phyloP scores from a whole-genome alignment of 192 early-diverging fungal genomes.

The Linnemannia schmuckeri region DNA sequence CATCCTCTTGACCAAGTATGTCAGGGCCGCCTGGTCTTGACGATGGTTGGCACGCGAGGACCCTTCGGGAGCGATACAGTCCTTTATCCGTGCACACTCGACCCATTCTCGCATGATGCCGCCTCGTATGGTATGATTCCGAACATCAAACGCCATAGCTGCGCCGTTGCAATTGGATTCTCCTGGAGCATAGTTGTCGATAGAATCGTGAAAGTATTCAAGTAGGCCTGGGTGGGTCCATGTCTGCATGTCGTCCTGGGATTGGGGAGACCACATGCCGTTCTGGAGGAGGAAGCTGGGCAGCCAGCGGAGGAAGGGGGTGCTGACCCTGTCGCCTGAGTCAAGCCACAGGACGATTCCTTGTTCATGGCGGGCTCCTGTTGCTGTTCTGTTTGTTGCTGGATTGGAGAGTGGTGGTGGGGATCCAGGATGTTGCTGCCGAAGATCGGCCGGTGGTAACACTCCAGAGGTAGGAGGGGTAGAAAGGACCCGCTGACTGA shows the following conservation, averaged over 20 bases:
- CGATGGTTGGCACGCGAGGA: slow-evolving; percentile 64
- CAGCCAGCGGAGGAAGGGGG: slow-evolving; percentile 54
- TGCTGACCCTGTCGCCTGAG: slow-evolving; percentile 54
- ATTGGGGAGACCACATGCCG: slow-evolving; percentile 63
- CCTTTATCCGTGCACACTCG: slow-evolving; percentile 53
- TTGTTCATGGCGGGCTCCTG: not conserved
- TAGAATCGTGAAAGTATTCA: slow-evolving; percentile 50
- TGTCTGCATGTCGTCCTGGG: slow-evolving; percentile 26
- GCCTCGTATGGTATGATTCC: slow-evolving; percentile 47
- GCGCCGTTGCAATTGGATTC: slow-evolving; percentile 63
- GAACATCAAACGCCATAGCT: slow-evolving; percentile 59
- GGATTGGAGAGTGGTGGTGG: not conserved
- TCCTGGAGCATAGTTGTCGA: slow-evolving; percentile 30
- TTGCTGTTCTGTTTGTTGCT: not conserved
- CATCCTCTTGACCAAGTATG: slow-evolving; percentile 58
- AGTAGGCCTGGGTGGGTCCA: slow-evolving; percentile 65
- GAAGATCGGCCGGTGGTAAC: not conserved
- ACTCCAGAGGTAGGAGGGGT: slow-evolving; percentile 2
- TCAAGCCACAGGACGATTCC: slow-evolving; percentile 66
- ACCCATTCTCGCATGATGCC: slow-evolving; percentile 61
- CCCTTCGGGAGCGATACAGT: slow-evolving; percentile 66
- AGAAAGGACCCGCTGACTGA: slow-evolving; percentile 23
- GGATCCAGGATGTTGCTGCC: not conserved
- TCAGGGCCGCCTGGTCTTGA: slow-evolving; percentile 62
- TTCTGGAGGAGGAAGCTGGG: slow-evolving; percentile 28